These are phyloP conservation scores for Marasmius tenuissimus DNA, from an alignment of 1,284 basidiomycete species.

Conservation along the genomic window DNA sequence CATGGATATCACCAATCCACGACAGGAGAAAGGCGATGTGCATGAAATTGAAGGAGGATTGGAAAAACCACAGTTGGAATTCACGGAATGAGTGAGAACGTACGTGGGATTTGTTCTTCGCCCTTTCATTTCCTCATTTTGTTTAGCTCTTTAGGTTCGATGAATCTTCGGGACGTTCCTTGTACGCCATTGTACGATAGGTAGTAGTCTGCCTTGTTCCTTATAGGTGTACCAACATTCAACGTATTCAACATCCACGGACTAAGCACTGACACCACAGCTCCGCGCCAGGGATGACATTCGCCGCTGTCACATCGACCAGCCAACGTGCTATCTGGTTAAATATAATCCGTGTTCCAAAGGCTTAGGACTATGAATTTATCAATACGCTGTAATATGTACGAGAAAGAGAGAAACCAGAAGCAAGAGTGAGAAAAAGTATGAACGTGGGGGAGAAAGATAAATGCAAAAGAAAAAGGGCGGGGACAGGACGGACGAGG, in stretches of 20 bases:
- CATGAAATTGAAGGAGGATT: background rate
- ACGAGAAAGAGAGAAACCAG: conserved; percentile 23
- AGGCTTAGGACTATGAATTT: conserved; percentile 24
- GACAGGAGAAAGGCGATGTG: background rate
- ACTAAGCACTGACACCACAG: background rate
- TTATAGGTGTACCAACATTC: background rate
- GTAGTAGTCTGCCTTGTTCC: background rate
- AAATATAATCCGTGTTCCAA: conserved; percentile 2
- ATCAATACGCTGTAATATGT: conserved; percentile 33
- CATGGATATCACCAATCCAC: background rate
- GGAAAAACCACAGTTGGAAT: background rate
- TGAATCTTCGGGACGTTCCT: too few species aligned
- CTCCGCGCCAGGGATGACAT: background rate
- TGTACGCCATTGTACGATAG: too few species aligned
- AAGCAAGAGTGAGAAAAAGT: conserved; percentile 22
- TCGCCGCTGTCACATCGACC: background rate
- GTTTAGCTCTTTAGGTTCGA: too few species aligned
- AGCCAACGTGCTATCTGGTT: background rate
- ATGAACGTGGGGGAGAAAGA: conserved; percentile 4
- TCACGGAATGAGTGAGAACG: too few species aligned
- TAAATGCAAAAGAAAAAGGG: conserved; percentile 22
- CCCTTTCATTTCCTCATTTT: too few species aligned
- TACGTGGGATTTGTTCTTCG: too few species aligned
- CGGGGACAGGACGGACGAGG: conserved; percentile 22
- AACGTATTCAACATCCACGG: background rate